Base-by-base conservation (phyloP, 768 basidiomycete genomes). In the Hydnomerulius pinastri region DNA sequence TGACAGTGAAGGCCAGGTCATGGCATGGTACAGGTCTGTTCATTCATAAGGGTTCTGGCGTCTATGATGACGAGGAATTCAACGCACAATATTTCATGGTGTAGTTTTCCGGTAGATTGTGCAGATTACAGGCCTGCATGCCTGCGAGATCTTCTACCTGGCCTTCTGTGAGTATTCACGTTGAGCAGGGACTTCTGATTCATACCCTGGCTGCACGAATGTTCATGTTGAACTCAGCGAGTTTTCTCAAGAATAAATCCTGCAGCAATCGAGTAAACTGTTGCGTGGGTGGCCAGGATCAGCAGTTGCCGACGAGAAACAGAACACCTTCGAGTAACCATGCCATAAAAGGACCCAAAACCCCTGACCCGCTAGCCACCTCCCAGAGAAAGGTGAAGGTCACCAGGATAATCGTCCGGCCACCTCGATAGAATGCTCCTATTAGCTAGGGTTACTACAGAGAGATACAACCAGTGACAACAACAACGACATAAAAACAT, bases 61-160 rank as follows among this genome's bases (percentile, higher is more conserved):
- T 17, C 35, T 12, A 25, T 17, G 20, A 18, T 33, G 18, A 39
- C 3, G 21, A 25, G 5, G 38, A 48, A 15, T 37, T 42, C 41
- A 43, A 69, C 81, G 44, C 50, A 89, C 86, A 90, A 59, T 88
- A 87, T 53, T 85, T 82, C 77, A 92, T 85, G 11, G 81, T 83
- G 62, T 93, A 93, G 72, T 93, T 92, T 70, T 96, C 94, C 0
- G 94, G 94, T 25, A 98, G 73, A 63, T 96, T 97, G 67, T 93
- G 86, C 54, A 96, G 74, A 68, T 98, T 98, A 63, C 90, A 86
- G 48, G 92, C 87, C 70, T 98, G 94, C 92, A 97, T 96, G 13
- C 88, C 92, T 58, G 85, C 73, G 57, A 96, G 79, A 71, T 97
- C 94, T 43, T 88, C 90, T 61, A 88, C 80, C 92, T 95, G 64